Percentiles rank a stretch among this genome's conserved stretches.
phyloP scores from a whole-genome alignment of 306 rosid species.

The Begonia masoniana region DNA sequence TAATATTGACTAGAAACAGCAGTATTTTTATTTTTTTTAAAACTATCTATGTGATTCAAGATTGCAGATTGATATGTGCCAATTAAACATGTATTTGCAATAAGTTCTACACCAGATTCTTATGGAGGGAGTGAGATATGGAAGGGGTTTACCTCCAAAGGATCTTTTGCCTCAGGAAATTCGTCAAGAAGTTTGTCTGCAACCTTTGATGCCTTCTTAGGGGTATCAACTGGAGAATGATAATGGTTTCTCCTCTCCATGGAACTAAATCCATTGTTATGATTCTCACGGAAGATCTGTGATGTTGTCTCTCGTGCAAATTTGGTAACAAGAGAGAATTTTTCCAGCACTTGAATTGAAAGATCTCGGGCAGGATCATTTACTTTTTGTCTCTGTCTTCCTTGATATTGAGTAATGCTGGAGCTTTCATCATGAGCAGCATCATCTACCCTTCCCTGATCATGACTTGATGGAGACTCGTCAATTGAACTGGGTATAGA shows the following conservation, averaged over 20 bases:
- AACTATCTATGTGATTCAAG: no score
- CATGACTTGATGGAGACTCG: constrained; percentile 34
- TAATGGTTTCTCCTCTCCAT: constrained; percentile 34
- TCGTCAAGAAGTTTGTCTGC: constrained; percentile 25
- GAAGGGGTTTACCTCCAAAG: constrained; percentile 48
- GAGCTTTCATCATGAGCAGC: constrained; percentile 29
- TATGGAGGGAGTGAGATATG: not conserved
- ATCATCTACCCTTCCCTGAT: constrained; percentile 31
- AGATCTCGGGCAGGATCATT: constrained; percentile 87
- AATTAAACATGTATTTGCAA: no score
- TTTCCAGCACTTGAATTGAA: constrained; percentile 90
- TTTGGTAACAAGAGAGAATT: constrained; percentile 90
- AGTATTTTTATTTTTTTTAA: no score
- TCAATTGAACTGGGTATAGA: constrained; percentile 30
- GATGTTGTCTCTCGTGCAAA: constrained; percentile 99
- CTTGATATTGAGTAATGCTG: constrained; percentile 36
- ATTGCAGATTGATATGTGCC: no score
- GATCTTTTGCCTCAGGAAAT: constrained; percentile 43
- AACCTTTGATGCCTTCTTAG: constrained; percentile 28
- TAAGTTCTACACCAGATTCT: no score
- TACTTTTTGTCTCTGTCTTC: constrained; percentile 45
- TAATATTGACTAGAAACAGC: no score
- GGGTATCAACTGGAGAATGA: constrained; percentile 30
- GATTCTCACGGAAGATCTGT: constrained; percentile 76
- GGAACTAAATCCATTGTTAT: constrained; percentile 49